Evolutionary conservation across 2,329 filamentous ascomycete species (phyloP), one percentile per base, ranked within the genome.

Genomic region (Trichophyton benhamiae): DNA sequence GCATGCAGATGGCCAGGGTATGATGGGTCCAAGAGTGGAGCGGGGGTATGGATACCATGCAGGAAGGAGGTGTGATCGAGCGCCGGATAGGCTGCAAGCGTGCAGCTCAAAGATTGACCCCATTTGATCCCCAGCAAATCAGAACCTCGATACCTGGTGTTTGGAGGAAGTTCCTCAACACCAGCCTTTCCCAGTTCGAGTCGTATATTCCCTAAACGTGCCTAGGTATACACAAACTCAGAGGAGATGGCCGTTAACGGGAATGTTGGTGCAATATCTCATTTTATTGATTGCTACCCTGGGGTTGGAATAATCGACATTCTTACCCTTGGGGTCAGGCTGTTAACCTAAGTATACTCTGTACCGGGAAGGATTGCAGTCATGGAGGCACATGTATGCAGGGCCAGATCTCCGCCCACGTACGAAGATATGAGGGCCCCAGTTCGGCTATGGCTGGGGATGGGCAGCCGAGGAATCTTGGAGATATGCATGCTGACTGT

Each of bases 31-130:
- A 59, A 42, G 41, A 17, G 38, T 46, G 8, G 6, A 38, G 36
- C 58, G 42, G 58, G 58, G 27, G 6, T 49, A n/a, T 38, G 33
- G 33, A 38, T 38, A 38, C 33, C 33, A 38, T 25, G 27, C 58
- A 25, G 27, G 17, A 58, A 20, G 58, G 42, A 22, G 58, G 58
- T 36, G 41, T 41, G 58, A 36, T 13, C 17, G 20, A n/a, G 41
- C 58, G 6, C 48, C 22, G 58, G 58, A 59, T 59, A 59, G 58
- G 58, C 58, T 59, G 58, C 27, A 20, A 27, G 30, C 9, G 15
- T 55, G 49, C 49, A 55, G 49, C 25, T 20, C 15, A 55, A 36
- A 17, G 22, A 55, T 15, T 55, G 27, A 36, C 49, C n/a, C 27
- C 15, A 36, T 55, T 17, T 55, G 27, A 13, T 55, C 49, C 17